phyloP scores from a whole-genome alignment of 148 eudicot genomes.

The Fallopia convolvulus region DNA sequence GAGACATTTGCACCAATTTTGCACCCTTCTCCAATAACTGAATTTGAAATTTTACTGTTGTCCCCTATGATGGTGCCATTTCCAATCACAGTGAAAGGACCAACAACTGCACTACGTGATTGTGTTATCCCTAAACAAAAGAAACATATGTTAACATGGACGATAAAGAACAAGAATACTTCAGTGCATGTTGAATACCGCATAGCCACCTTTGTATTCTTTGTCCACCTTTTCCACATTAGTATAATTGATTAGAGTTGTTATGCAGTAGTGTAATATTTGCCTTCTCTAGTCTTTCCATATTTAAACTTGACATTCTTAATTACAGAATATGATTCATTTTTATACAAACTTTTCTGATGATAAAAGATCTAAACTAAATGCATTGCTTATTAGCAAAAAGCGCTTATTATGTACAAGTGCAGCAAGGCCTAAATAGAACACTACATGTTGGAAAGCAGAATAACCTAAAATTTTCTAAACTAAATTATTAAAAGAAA shows the following conservation, averaged over 20 bases:
- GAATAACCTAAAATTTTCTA: not conserved
- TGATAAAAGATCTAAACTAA: not conserved
- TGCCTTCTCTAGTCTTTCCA: not conserved
- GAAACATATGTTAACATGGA: not conserved
- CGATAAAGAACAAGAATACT: not conserved
- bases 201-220: not conserved
- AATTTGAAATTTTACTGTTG: slow-evolving; percentile 57
- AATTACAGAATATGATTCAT: not conserved
- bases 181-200: not conserved
- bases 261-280: not conserved
- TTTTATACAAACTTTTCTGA: not conserved
- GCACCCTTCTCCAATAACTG: slow-evolving; percentile 86
- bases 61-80: slow-evolving; percentile 60
- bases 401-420: too few relatives aligned
- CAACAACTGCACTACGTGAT: slow-evolving; percentile 67
- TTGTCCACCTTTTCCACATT: not conserved
- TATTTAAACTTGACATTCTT: not conserved
- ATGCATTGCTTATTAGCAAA: not conserved
- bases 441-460: not conserved
- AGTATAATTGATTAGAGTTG: not conserved
- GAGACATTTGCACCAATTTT: slow-evolving; percentile 74
- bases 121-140: slow-evolving; percentile 43
- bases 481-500: not conserved
- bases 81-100: slow-evolving; percentile 78
- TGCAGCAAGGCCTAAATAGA: not conserved